Evolutionary conservation across 202 grass and related monocot genomes (phyloP), one percentile per base, ranked within the genome.

Genomic region (Panicum virgatum): DNA sequence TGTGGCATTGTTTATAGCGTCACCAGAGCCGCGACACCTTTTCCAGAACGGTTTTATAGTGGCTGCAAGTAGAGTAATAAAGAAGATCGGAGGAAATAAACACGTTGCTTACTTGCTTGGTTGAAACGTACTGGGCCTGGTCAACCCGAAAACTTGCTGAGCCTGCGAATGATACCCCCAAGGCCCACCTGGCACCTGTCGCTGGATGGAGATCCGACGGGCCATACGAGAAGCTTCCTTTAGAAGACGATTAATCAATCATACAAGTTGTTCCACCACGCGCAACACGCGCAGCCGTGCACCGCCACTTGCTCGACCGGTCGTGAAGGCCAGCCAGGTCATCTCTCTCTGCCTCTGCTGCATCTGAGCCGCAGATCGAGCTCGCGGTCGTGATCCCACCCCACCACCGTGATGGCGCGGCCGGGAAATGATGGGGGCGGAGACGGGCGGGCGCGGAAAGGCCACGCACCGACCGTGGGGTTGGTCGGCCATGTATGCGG

Each of bases 391-490:
- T 50, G 5, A 50, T 50, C 46, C 46, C 46, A n/a, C n/a, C n/a
- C n/a, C n/a, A 50, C 20, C 64, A 67, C 37, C 12, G 65, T 68
- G 66, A 27, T n/a, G n/a, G n/a, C n/a, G n/a, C n/a, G n/a, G n/a
- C n/a, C n/a, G n/a, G n/a, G n/a, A n/a, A 71, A 71, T 71, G 68
- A 72, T 72, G 68, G 68, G 25, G 45, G 9, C 18, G 26, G 82
- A 77, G 82, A 77, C 82, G 46, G 26, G n/a, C n/a, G 51, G 6
- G 38, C 52, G 53, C 8, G 22, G 48, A 8, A 14, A 69, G 26
- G 44, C 42, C 37, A 70, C 78, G 27, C 60, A 65, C 80, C 3
- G 32, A 34, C 32, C 32, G 32, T 34, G 32, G n/a, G 32, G 32
- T 34, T n/a, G n/a, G n/a, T n/a, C n/a, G n/a, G n/a, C n/a, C n/a